Evolutionary conservation across 2,329 filamentous ascomycete species (phyloP).

Genomic region (Monilinia laxa): DNA sequence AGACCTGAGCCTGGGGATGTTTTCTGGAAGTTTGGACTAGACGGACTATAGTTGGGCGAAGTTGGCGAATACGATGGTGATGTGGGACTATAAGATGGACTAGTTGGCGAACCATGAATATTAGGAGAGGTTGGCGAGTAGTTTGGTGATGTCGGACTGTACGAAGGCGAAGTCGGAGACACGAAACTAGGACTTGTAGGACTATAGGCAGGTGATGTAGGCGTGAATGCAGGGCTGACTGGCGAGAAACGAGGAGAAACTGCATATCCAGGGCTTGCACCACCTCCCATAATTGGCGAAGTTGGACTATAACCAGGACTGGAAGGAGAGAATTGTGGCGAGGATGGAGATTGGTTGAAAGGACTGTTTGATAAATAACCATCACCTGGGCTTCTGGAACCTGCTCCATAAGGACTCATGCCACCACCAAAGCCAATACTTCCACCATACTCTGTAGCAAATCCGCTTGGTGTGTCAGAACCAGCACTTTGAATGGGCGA

Average conservation of each 20-base stretch:
- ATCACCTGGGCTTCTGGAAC: slow-evolving; percentile 58
- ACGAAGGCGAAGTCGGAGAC: slow-evolving; percentile 69
- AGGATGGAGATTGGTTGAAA: slow-evolving; percentile 49
- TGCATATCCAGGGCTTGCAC: slow-evolving; percentile 53
- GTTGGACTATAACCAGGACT: slow-evolving; percentile 46
- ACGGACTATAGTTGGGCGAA: slow-evolving; percentile 38
- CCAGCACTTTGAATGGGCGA: slow-evolving; percentile 75
- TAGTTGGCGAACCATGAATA: slow-evolving; percentile 37
- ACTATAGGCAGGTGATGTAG: slow-evolving; percentile 41
- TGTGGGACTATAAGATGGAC: slow-evolving; percentile 38
- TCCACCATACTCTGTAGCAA: slow-evolving; percentile 58
- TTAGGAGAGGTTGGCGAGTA: slow-evolving; percentile 39
- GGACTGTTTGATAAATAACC: slow-evolving; percentile 71
- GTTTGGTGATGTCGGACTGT: slow-evolving; percentile 50
- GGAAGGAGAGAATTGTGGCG: slow-evolving; percentile 45
- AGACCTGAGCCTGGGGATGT: slow-evolving; percentile 36
- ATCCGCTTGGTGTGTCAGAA: slow-evolving; percentile 68
- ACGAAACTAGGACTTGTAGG: slow-evolving; percentile 41
- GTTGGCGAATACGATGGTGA: slow-evolving; percentile 40
- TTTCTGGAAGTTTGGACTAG: slow-evolving; percentile 38
- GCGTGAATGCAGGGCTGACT: slow-evolving; percentile 48
- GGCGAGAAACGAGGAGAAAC: slow-evolving; percentile 57
- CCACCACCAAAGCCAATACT: slow-evolving; percentile 48
- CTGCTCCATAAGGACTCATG: slow-evolving; percentile 64
- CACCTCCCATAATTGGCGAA: slow-evolving; percentile 54